Evolutionary conservation across 1,139 yeast genomes (phyloP), one percentile per base, ranked within the genome.

Genomic region (Starmera stellimalicola): DNA sequence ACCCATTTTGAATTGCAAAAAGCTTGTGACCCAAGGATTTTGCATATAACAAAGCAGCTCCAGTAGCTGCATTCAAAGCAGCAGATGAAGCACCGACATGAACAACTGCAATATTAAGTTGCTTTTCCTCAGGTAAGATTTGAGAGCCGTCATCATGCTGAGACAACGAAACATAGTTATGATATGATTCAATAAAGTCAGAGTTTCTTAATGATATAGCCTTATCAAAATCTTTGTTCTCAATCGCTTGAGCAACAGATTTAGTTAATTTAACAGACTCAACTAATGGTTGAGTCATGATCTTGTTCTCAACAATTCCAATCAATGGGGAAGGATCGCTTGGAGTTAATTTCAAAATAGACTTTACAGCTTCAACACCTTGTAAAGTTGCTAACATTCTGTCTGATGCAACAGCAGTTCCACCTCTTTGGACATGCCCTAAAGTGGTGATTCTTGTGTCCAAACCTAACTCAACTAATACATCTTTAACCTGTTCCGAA

Each of bases 401-500:
- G 55, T 81, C 93, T 44, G 70, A 80, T 2, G 88, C 87, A 34
- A 80, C 88, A 9, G 93, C 91, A 29, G 83, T 71, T 48, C 93
- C 93, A 60, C 93, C 93, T 60, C 93, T 68, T 62, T 81, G 93
- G 29, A 81, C 93, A 50, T 81, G 93, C 31, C 93, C 93, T 52
- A 81, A 65, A 11, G 80, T 77, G 30, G 93, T 81, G 45, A 80
- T 73, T 58, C 88, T 70, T 6, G 93, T 81, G 55, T 81, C 93
- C 37, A 81, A 62, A 11, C 85, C 85, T 40, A 81, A 59, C 34
- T 77, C 78, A 14, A 79, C 82, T 44, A 81, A 62, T 7, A 74
- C 87, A 32, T 75, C 70, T 50, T 76, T 77, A 30, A 81, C 91
- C 39, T 76, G 75, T 18, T 73, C 69, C 24, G 82, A 64, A 5